Evolutionary conservation across 306 rosid species (phyloP).

Genomic region (Sophora flavescens): DNA sequence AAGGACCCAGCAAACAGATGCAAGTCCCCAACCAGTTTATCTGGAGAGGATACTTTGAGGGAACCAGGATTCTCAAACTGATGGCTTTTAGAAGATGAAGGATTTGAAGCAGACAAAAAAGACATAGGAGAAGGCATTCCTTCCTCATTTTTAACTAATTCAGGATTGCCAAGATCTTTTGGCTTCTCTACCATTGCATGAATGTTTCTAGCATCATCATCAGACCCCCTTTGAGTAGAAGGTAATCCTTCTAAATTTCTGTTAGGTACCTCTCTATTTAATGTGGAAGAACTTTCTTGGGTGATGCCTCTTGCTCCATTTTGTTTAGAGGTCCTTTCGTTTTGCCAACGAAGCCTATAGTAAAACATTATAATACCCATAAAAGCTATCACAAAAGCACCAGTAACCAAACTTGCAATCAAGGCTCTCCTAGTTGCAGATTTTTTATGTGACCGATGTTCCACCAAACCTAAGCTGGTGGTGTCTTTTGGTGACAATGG

Average conservation of each 20-base stretch:
- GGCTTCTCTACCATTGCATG: slow-evolving; percentile 49
- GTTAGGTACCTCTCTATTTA: slow-evolving; percentile 46
- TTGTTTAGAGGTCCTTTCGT: slow-evolving; percentile 48
- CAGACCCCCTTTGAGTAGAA: slow-evolving; percentile 45
- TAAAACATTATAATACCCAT: slow-evolving; percentile 50
- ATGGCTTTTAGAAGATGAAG: slow-evolving; percentile 65
- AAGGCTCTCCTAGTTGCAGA: slow-evolving; percentile 61
- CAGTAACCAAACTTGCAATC: slow-evolving; percentile 63
- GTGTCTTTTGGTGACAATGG: slow-evolving; percentile 51
- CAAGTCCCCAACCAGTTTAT: slow-evolving; percentile 71
- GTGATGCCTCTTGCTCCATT: slow-evolving; percentile 46
- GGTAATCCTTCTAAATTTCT: slow-evolving; percentile 53
- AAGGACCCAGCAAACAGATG: slow-evolving; percentile 72
- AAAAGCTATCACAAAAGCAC: slow-evolving; percentile 58
- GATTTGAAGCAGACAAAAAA: slow-evolving; percentile 63
- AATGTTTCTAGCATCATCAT: slow-evolving; percentile 40
- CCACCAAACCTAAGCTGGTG: slow-evolving; percentile 45
- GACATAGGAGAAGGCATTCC: slow-evolving; percentile 62
- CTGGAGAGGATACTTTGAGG: slow-evolving; percentile 61
- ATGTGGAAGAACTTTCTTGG: slow-evolving; percentile 53
- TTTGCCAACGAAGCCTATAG: slow-evolving; percentile 51
- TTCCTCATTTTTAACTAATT: slow-evolving; percentile 53
- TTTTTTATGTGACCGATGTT: slow-evolving; percentile 53
- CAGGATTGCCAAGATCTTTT: slow-evolving; percentile 45
- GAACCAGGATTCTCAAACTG: slow-evolving; percentile 56